Evolutionary conservation across 768 basidiomycete genomes (phyloP).

Genomic region (Imleria badia): DNA sequence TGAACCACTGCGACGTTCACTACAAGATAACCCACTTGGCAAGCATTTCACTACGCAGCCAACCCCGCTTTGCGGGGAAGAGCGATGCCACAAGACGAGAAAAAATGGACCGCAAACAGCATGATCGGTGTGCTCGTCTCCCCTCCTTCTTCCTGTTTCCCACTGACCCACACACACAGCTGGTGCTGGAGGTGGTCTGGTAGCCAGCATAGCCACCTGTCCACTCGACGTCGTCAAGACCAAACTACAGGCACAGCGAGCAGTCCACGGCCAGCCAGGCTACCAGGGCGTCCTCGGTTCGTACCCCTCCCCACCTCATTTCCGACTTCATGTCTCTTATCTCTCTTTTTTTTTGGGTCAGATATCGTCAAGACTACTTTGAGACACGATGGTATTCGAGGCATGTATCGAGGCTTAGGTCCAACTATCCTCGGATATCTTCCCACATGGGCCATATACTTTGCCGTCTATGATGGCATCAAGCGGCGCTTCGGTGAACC

Average conservation of each 20-base stretch:
- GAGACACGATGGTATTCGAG: constrained; percentile 72
- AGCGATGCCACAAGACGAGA: constrained; percentile 60
- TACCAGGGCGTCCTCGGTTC: constrained; percentile 78
- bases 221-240: constrained; percentile 99
- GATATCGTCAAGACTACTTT: constrained; percentile 60
- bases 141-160: neutral
- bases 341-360: constrained; percentile 15
- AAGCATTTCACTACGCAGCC: constrained; percentile 6
- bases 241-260: constrained; percentile 90
- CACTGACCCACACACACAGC: constrained; percentile 43
- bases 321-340: constrained; percentile 18
- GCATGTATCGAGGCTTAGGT: constrained; percentile 95
- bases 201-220: constrained; percentile 91
- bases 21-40: neutral
- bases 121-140: constrained; percentile 64
- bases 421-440: constrained; percentile 96
- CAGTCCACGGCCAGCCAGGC: constrained; percentile 61
- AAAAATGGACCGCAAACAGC: constrained; percentile 73
- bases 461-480: constrained; percentile 95
- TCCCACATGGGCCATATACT: constrained; percentile 99
- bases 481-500: constrained; percentile 78
- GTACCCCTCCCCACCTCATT: constrained; percentile 25
- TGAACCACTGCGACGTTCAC: neutral
- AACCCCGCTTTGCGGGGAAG: constrained; percentile 59
- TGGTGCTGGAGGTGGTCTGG: constrained; percentile 93